A percentile compares a stretch with the other conserved stretches of the same genome.
phyloP scores from a whole-genome alignment of 208 protist genomes.

The Leishmania gerbilli region DNA sequence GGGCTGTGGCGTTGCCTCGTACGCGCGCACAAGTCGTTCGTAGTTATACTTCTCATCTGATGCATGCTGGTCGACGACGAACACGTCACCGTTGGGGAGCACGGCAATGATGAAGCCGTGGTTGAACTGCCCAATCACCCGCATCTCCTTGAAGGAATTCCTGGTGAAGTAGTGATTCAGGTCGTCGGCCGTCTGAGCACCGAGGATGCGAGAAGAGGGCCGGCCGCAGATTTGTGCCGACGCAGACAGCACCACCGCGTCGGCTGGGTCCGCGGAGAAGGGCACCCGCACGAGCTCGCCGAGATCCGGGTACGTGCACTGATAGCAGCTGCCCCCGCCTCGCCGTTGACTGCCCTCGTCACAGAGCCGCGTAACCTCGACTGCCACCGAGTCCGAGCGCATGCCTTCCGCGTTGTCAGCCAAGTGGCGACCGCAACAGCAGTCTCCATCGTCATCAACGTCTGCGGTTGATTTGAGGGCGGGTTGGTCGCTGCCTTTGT shows the following conservation, averaged over 20 bases:
- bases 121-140: constrained; percentile 95
- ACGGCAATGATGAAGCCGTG: constrained; percentile 93
- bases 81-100: constrained; percentile 75
- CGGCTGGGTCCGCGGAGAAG: not conserved
- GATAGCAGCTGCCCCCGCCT: constrained; percentile 27
- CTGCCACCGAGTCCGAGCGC: not conserved
- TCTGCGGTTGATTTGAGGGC: not conserved
- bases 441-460: not conserved
- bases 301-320: constrained; percentile 38
- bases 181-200: constrained; percentile 63
- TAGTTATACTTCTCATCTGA: constrained; percentile 96
- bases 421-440: not conserved
- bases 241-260: not conserved
- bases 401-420: not conserved
- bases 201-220: constrained; percentile 26
- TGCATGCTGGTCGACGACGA: constrained; percentile 96
- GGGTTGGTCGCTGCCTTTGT: not conserved
- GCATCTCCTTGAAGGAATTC: constrained; percentile 86
- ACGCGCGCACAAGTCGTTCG: constrained; percentile 76
- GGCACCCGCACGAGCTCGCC: constrained; percentile 17
- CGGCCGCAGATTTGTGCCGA: not conserved
- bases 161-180: constrained; percentile 78
- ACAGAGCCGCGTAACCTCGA: constrained; percentile 26
- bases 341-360: constrained; percentile 43
- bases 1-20: constrained; percentile 79